phyloP scores from a whole-genome alignment of 164 flowering plant genomes.

The Pachysandra terminalis region DNA sequence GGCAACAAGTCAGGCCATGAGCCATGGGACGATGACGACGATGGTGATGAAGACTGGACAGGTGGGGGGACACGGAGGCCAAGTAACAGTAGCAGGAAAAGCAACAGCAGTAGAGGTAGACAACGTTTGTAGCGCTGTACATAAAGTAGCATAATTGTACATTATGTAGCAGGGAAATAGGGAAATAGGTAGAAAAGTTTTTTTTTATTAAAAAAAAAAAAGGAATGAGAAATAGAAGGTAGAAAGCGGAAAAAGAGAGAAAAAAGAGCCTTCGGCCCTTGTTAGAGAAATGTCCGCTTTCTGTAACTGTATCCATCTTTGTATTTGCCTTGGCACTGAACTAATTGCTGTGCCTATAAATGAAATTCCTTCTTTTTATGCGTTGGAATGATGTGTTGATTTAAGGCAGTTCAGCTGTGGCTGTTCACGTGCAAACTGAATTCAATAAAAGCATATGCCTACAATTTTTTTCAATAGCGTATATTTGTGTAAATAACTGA shows the following conservation, averaged over 20 bases:
- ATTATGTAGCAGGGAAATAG: slow-evolving; percentile 22
- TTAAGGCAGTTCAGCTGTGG: not conserved
- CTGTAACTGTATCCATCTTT: slow-evolving; percentile 4
- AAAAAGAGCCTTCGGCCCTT: slow-evolving; percentile 7
- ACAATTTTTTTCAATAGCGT: no score
- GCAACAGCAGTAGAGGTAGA: slow-evolving; percentile 36
- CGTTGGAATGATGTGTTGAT: not conserved
- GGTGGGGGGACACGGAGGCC: slow-evolving; percentile 37
- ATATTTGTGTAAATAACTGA: no score
- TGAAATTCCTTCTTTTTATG: slow-evolving; percentile 5
- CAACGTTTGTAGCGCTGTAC: slow-evolving; percentile 33
- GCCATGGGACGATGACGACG: slow-evolving; percentile 33
- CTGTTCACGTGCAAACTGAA: not conserved
- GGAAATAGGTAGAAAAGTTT: slow-evolving; percentile 1
- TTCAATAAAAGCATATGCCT: not conserved
- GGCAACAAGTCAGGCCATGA: slow-evolving; percentile 35
- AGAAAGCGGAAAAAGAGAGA: not conserved
- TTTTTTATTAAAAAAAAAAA: not conserved
- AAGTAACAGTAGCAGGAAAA: slow-evolving; percentile 40
- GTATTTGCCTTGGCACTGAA: slow-evolving; percentile 1
- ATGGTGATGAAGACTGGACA: slow-evolving; percentile 44
- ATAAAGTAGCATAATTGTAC: slow-evolving; percentile 48
- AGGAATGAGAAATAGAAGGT: slow-evolving; percentile 5
- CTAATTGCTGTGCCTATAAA: slow-evolving; percentile 10
- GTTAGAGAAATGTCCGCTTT: not conserved